Evolutionary conservation across 768 basidiomycete genomes (phyloP), one percentile per base, ranked within the genome.

Genomic region (Trametes gibbosa): DNA sequence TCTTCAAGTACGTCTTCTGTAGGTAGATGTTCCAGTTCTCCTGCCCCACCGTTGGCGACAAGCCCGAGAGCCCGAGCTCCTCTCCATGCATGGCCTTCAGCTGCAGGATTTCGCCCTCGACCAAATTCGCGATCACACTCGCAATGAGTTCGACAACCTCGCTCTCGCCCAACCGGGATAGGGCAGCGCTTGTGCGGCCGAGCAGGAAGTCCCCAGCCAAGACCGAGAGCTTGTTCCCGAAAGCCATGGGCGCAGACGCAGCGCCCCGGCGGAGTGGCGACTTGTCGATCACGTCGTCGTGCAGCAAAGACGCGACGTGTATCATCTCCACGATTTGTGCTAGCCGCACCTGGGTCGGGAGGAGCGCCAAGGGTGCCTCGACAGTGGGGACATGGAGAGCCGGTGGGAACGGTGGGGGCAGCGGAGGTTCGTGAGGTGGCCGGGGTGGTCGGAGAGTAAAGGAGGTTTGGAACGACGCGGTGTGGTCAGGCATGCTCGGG

Each of bases 321-420:
- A 99, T 91, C 94, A 98, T 97, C 72, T 99, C 97, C 52, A 93
- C 87, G 43, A 99, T 95, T 68, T 96, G 94, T 4, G 95, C 96
- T 34, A 99, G 84, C 29, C 95, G 88, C 29, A 89, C 75, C 73
- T 99, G 97, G 1, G 94, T 87, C 16, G 96, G 93, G 6, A 99
- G 83, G 45, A 91, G 79, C 5, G 73, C 64, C 0, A 73, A 66
- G 19, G 73, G 72, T 3, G 68, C 66, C 8, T 73, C 53, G 67
- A 73, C 57, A 1, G 75, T 72, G 32, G 73, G 76, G 16, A 68
- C 68, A 40, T 66, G 59, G 12, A 63, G 56, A n/a, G 61, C 41
- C 3, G 56, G 46, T 17, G 62, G 37, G 25, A 48, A 25, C 19
- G 67, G 69, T 3, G 62, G 69, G 56, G 72, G 61, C 41, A 73